phyloP scores from a whole-genome alignment of 1,139 yeast species.

The Trichomonascaceae sp. region DNA sequence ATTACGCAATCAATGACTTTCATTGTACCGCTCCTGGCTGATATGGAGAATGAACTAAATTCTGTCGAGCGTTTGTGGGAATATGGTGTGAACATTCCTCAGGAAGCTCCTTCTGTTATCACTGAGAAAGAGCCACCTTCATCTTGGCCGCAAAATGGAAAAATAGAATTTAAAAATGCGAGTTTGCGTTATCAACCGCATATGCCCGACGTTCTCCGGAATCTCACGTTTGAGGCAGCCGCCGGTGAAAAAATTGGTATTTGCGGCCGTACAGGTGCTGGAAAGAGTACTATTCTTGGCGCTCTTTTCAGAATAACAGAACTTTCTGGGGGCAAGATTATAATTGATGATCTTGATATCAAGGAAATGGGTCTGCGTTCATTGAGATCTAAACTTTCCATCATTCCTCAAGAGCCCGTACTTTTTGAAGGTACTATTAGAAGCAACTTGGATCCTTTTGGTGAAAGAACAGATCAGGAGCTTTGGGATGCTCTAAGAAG shows the following conservation, averaged over 20 bases:
- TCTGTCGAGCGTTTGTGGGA: conserved; percentile 68
- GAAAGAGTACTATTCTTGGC: conserved; percentile 60
- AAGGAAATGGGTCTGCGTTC: conserved; percentile 48
- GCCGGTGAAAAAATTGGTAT: conserved; percentile 60
- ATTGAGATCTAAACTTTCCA: conserved; percentile 51
- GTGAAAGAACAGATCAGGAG: conserved; percentile 42
- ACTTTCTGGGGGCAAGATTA: conserved; percentile 43
- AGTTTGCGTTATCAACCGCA: conserved; percentile 65
- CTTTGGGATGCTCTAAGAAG: conserved; percentile 49
- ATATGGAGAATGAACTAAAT: conserved; percentile 71
- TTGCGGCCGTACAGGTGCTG: conserved; percentile 77
- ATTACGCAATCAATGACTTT: conserved; percentile 22
- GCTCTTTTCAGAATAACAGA: conserved; percentile 61
- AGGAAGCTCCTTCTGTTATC: conserved; percentile 42
- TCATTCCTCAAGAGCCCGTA: conserved; percentile 75
- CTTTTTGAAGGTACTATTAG: conserved; percentile 60
- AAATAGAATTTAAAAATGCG: conserved; percentile 51
- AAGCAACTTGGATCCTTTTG: conserved; percentile 61
- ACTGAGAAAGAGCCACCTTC: conserved; percentile 37
- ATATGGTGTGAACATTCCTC: conserved; percentile 59
- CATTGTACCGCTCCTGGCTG: conserved; percentile 45
- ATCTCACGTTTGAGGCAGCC: conserved; percentile 40
- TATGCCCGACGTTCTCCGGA: conserved; percentile 62
- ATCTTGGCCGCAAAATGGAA: conserved; percentile 57
- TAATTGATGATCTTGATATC: conserved; percentile 56